Conservation (phyloP, 2,329 filamentous ascomycete genomes). For the Cladobotryum mycophilum region DNA sequence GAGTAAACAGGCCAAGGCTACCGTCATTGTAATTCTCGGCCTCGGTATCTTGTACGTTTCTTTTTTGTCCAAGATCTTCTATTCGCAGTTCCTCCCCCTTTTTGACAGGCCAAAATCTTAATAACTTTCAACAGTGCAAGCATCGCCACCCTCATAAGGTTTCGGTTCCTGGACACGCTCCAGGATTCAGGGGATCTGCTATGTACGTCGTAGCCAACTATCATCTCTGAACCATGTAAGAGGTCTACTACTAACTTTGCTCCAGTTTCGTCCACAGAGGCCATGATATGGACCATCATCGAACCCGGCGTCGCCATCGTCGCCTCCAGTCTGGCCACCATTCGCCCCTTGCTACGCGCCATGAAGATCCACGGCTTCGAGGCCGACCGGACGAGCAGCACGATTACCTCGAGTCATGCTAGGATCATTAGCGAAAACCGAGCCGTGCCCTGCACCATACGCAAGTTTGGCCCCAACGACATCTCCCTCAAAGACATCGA, state of each 20-base stretch:
- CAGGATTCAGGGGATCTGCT: constrained; percentile 40
- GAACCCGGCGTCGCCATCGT: constrained; percentile 51
- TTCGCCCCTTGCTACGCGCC: constrained; percentile 47
- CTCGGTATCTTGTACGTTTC: constrained; percentile 44
- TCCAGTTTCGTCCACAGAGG: constrained; percentile 42
- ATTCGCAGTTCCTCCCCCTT: background rate
- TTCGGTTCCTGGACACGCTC: constrained; percentile 42
- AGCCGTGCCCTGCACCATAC: constrained; percentile 18
- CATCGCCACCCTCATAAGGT: constrained; percentile 46
- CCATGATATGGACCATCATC: constrained; percentile 52
- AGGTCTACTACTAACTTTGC: background rate
- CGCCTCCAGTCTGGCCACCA: constrained; percentile 48
- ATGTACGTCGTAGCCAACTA: constrained; percentile 30
- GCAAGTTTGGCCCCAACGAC: constrained; percentile 30
- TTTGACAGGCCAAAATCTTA: no score
- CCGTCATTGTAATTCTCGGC: constrained; percentile 43
- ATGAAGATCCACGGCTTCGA: constrained; percentile 42
- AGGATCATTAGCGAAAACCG: constrained; percentile 24
- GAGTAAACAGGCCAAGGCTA: constrained; percentile 45
- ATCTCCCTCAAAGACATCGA: constrained; percentile 28
- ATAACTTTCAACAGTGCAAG: constrained; percentile 35
- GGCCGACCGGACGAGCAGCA: constrained; percentile 14
- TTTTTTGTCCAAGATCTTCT: background rate
- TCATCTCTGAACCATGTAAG: constrained; percentile 14
- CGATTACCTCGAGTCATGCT: constrained; percentile 18